Percentiles rank a stretch among this genome's conserved stretches.
These are phyloP conservation scores for Tylopilus sp. DNA, from an alignment of 768 basidiomycete species.

Conservation along the genomic window DNA sequence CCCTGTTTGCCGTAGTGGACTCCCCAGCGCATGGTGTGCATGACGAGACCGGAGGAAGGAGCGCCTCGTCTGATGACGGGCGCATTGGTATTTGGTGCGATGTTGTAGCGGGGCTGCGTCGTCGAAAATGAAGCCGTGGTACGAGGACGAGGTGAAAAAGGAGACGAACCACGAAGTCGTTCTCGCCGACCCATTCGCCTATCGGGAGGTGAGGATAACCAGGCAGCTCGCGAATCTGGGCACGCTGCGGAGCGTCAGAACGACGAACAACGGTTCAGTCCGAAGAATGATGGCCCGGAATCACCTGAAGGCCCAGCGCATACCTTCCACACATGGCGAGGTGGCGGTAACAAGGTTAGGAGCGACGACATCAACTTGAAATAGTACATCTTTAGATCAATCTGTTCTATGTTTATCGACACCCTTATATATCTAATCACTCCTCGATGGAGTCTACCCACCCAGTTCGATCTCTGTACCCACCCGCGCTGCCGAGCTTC, in stretches of 20 bases:
- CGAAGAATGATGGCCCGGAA: neutral
- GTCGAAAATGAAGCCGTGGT: neutral
- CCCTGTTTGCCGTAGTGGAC: slow-evolving; percentile 65
- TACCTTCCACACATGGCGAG: slow-evolving; percentile 65
- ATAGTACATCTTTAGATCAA: too few relatives aligned
- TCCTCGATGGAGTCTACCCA: slow-evolving; percentile 49
- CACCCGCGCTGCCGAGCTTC: slow-evolving; percentile 64
- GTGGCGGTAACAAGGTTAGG: too few relatives aligned
- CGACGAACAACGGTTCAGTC: neutral
- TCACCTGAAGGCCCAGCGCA: slow-evolving; percentile 48
- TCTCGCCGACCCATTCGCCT: slow-evolving; percentile 59
- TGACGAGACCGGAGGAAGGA: slow-evolving; percentile 36
- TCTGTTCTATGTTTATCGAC: neutral
- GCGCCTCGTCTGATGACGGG: slow-evolving; percentile 63
- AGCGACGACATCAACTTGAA: too few relatives aligned
- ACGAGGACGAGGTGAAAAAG: neutral
- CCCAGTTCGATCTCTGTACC: slow-evolving; percentile 74
- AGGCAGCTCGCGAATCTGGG: slow-evolving; percentile 35
- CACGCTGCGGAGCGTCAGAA: slow-evolving; percentile 13
- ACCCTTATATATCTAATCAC: neutral
- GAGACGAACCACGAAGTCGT: slow-evolving; percentile 47
- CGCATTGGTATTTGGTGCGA: slow-evolving; percentile 76
- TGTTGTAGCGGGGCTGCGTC: slow-evolving; percentile 61
- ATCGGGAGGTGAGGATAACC: slow-evolving; percentile 42
- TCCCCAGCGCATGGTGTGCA: slow-evolving; percentile 92